Evolutionary conservation across 2,329 filamentous ascomycete species (phyloP).

Genomic region (Bretziella fagacearum): DNA sequence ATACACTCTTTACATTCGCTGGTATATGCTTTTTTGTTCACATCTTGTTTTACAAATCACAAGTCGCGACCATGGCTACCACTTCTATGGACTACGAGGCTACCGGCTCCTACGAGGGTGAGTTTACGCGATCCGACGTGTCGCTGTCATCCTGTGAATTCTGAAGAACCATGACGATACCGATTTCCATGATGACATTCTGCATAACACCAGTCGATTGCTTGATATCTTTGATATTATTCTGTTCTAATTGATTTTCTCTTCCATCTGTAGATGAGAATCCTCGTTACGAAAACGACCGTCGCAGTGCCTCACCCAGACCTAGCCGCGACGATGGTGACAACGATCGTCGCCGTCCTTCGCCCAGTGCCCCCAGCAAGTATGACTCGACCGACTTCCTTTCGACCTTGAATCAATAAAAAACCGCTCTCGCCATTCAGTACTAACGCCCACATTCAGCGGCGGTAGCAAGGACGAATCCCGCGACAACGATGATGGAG

Average conservation of each 20-base stretch:
- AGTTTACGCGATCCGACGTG: slow-evolving; percentile 1
- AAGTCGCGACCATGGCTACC: slow-evolving; percentile 34
- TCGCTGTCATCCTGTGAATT: background rate
- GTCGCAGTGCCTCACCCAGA: slow-evolving; percentile 48
- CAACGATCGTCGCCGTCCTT: slow-evolving; percentile 37
- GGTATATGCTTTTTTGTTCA: slow-evolving; percentile 17
- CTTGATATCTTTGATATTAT: too few relatives aligned
- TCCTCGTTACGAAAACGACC: slow-evolving; percentile 49
- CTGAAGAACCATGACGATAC: background rate
- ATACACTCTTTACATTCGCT: background rate
- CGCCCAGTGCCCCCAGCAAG: slow-evolving; percentile 41
- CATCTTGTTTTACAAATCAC: slow-evolving; percentile 17
- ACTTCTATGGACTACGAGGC: slow-evolving; percentile 56
- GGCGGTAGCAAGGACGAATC: slow-evolving; percentile 33
- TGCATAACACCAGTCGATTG: too few relatives aligned
- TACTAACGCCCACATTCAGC: slow-evolving; percentile 21
- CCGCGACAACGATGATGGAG: slow-evolving; percentile 49
- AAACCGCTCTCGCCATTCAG: background rate
- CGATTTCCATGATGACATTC: background rate
- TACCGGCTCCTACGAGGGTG: slow-evolving; percentile 49
- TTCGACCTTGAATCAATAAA: background rate
- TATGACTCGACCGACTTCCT: slow-evolving; percentile 29
- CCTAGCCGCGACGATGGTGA: slow-evolving; percentile 43
- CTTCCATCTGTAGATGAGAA: slow-evolving; percentile 34
- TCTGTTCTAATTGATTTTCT: background rate